These are phyloP conservation scores for Aspergillus indologenus DNA, from an alignment of 495 filamentous ascomycete species.

Conservation along the genomic window DNA sequence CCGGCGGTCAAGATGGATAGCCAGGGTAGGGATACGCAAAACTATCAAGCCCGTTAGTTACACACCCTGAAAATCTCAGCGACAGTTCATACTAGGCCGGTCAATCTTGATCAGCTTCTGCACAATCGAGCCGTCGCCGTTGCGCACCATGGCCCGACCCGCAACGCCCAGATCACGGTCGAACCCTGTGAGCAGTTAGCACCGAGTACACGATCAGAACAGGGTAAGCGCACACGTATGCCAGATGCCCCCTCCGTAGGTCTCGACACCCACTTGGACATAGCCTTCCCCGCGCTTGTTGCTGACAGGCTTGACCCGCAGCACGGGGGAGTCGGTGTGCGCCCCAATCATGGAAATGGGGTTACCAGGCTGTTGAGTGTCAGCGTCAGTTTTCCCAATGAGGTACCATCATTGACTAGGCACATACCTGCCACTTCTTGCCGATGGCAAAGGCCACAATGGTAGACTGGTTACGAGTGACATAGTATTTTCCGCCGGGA, in stretches of 20 bases:
- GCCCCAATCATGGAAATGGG: slow-evolving; percentile 93
- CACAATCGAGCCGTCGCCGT: slow-evolving; percentile 66
- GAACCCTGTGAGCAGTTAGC: slow-evolving; percentile 60
- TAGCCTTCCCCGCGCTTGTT: slow-evolving; percentile 86
- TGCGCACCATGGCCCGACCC: slow-evolving; percentile 79
- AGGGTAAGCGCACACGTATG: slow-evolving; percentile 50
- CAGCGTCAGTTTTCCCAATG: neutral
- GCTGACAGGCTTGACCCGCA: slow-evolving; percentile 90
- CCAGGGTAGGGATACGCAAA: slow-evolving; percentile 84
- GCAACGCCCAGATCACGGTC: slow-evolving; percentile 92
- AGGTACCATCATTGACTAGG: neutral
- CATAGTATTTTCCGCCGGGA: slow-evolving; percentile 91
- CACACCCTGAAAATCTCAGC: neutral
- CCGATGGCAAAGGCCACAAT: slow-evolving; percentile 95
- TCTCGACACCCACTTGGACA: slow-evolving; percentile 92
- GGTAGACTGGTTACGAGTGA: slow-evolving; percentile 91
- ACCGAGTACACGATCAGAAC: neutral
- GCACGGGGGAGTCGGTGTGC: slow-evolving; percentile 90
- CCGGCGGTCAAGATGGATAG: slow-evolving; percentile 87
- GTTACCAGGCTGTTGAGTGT: slow-evolving; percentile 65
- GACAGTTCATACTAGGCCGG: slow-evolving; percentile 59
- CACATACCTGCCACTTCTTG: slow-evolving; percentile 71
- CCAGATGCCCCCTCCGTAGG: slow-evolving; percentile 85
- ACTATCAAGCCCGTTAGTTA: slow-evolving; percentile 41
- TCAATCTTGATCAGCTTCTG: slow-evolving; percentile 90